Conservation (phyloP, 495 filamentous ascomycete genomes). For the Glutinoglossum americanum region DNA sequence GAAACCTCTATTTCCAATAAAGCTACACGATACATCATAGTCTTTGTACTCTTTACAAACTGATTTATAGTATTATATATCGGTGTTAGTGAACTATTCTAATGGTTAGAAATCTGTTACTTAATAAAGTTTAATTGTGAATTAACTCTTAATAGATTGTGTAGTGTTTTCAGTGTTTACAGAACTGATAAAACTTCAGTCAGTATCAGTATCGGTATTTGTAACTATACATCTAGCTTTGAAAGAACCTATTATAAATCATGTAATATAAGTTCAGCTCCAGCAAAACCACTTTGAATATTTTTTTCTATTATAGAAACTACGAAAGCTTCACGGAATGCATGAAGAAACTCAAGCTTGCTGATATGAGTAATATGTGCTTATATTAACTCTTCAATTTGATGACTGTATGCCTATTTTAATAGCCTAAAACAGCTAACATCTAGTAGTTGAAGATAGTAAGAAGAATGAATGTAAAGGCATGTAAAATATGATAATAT, state of each 20-base stretch:
- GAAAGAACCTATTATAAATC: not conserved
- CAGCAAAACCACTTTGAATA: not conserved
- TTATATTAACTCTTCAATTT: not conserved
- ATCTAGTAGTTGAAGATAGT: constrained; percentile 7
- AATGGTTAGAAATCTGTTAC: not conserved
- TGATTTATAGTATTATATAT: no score
- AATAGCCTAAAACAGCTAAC: constrained; percentile 8
- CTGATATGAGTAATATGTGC: constrained; percentile 7
- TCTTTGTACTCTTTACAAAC: no score
- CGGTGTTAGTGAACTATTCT: not conserved
- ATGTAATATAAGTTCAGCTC: not conserved
- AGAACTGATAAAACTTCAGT: not conserved
- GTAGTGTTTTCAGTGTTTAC: not conserved
- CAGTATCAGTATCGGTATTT: not conserved
- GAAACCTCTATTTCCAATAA: no score
- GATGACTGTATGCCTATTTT: constrained; percentile 6
- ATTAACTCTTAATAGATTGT: not conserved
- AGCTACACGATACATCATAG: no score
- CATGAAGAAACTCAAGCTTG: constrained; percentile 8
- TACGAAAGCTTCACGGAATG: constrained; percentile 1
- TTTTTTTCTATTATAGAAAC: constrained; percentile 1
- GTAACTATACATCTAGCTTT: not conserved
- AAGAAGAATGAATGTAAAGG: constrained; percentile 6
- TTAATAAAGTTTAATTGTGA: not conserved
- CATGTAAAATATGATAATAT: constrained; percentile 14